Evolutionary conservation across 345 rosid genomes (phyloP), one percentile per base, ranked within the genome.

Genomic region (Salix caprea): DNA sequence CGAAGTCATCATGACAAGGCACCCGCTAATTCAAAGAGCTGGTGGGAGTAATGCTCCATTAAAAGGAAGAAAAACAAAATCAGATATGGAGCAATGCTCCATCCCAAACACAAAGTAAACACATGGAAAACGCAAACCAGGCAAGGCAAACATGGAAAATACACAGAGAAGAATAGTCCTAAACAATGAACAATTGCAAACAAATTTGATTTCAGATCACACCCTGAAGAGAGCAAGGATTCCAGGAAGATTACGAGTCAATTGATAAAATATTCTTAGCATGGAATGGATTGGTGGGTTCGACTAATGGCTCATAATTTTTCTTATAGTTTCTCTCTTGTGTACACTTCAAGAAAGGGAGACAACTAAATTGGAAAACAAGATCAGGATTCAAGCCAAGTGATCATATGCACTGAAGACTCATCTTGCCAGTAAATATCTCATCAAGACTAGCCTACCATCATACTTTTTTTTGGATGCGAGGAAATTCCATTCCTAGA

Each of bases 401-500:
- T 18, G 12, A 21, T 56, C 61, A 1, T n/a, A 56, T 56, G 26
- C 26, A 7, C 24, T 54, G n/a, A 21, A 54, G 60, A 21, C 60
- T 50, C 56, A 21, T 21, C 24, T 7, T 21, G 7, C n/a, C 24
- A 54, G 2, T 54, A 7, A 21, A 7, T 18, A 19, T 54, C 60
- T 19, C 23, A 52, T 8, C 24, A 54, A 16, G 18, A 40, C 44
- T 40, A 40, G 44, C 44, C 44, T 10, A 10, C 44, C 44, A 40
- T 40, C 44, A 40, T 40, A 40, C 4, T 34, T 4, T 5, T 34
- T 34, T 34, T 34, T 34, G 1, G 1, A 34, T 34, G 7, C 1
- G 6, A 34, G 6, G 7, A 34, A 5, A 34, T 32, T 4, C 0
- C 34, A 32, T 1, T 32, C 0, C 6, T 34, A 4, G 0, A 5